Base-by-base conservation (phyloP, 1,284 basidiomycete species). In the Vanrija pseudolonga region DNA sequence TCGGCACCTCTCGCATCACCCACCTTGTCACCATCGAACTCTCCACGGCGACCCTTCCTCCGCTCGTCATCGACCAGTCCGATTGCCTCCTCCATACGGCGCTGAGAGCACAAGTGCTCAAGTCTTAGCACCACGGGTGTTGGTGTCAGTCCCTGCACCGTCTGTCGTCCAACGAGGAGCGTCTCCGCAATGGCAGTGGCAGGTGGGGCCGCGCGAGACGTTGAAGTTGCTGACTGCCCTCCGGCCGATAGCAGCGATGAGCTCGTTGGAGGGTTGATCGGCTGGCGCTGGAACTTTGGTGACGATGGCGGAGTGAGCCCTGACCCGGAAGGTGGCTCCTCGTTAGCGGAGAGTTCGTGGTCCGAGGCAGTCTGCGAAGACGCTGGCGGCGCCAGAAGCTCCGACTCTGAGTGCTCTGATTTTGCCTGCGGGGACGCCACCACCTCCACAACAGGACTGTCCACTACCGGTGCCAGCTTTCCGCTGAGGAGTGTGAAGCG, bases 21-120 rank as follows among this genome's bases (percentile, higher is more conserved):
- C 45, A 69, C 67, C 60, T 72, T 73, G 55, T 76, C 71, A 9
- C 58, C 62, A 23, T 73, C 71, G 22, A 74, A 59, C 52, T 73
- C 67, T 6, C 74, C 67, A 43, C 72, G 53, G 28, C 73, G 60
- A 11, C 69, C 70, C 26, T 58, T 67, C 40, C 72, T 58, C 28
- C 72, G 58, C 28, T 73, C 71, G 5, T 73, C 71, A 43, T 76
- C 72, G 0, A 77, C 74, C 15, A 78, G 50, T 0, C 55, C 55
- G 7, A 71, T 68, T 6, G 75, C 77, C 23, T 79, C 76, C 19
- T 74, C 71, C 20, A 73, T 65, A n/a, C 64, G 60, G 11, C 71
- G 63, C 44, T 71, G 69, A 8, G 59, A 61, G 40, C 77, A 73
- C 8, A 78, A 50, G 0, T 59, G 56, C 45, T 79, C 76, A 1